Conservation (phyloP, 1,139 yeast species). For the Sugiyamaella novakii region DNA sequence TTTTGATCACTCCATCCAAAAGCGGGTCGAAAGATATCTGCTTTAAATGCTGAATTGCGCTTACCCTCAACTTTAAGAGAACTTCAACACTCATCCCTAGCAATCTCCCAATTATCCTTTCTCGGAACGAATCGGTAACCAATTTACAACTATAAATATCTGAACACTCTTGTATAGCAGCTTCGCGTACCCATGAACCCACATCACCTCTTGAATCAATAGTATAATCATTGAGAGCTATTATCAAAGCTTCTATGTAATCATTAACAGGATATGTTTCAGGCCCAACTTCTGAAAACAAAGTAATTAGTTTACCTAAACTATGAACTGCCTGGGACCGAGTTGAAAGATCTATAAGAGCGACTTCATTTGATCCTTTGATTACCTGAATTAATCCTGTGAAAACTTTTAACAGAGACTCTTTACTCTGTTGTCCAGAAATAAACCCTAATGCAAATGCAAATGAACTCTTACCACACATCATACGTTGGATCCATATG, state of each 20-base stretch:
- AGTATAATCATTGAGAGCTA: conserved; percentile 42
- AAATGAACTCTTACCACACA: conserved; percentile 22
- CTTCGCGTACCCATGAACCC: conserved; percentile 68
- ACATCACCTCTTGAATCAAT: conserved; percentile 46
- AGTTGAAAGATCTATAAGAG: conserved; percentile 16
- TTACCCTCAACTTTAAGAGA: conserved; percentile 46
- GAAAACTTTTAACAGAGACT: background rate
- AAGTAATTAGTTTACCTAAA: conserved; percentile 14
- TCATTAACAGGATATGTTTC: background rate
- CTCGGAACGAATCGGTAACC: conserved; percentile 19
- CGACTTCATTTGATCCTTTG: conserved; percentile 5
- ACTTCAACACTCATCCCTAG: conserved; percentile 60
- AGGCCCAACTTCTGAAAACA: background rate
- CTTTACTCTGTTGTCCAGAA: background rate
- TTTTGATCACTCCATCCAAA: background rate
- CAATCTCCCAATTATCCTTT: conserved; percentile 43
- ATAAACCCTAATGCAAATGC: conserved; percentile 23
- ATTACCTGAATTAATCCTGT: conserved; percentile 3
- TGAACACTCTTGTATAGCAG: conserved; percentile 44
- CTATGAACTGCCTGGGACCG: conserved; percentile 24
- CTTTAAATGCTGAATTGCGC: conserved; percentile 36
- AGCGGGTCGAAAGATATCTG: conserved; percentile 1
- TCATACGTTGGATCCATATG: conserved; percentile 25
- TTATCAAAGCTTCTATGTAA: conserved; percentile 22
- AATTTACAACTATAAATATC: conserved; percentile 11